Base-by-base conservation (phyloP, 768 basidiomycete genomes). In the Boletus speciosus region DNA sequence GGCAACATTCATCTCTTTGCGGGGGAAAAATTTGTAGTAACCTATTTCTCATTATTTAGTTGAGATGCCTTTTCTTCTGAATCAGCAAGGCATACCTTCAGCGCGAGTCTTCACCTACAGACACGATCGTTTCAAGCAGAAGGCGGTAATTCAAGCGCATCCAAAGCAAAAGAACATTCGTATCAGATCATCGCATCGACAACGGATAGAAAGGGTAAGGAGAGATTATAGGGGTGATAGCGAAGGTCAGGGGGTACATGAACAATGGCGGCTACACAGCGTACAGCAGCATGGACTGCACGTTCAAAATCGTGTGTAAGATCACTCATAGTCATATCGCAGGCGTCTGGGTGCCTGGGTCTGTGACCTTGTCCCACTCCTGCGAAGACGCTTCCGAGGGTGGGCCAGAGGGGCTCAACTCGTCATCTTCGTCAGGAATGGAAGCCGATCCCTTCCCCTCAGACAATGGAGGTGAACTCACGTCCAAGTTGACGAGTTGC, bases 331-430 rank as follows among this genome's bases (percentile, higher is more conserved):
- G 63, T 77, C 68, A 72, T 58, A 70, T 65, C 54, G 74, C 76
- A 59, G 80, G 77, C 47, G 78, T 76, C 58, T 78, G 78, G 52
- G 77, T 74, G 55, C 82, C 87, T 45, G 87, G 80, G 67, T 92
- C 88, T 61, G 90, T 89, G 75, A 93, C 72, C 61, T 79, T 86
- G 74, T 93, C 91, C 91, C 90, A 93, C 69, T 92, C 91, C 73
- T 90, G 89, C 47, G 91, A 93, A 39, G 91, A 90, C 32, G 89
- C 77, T 75, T 90, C 91, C 53, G 91, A 93, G 51, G 90, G 90
- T 50, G 88, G 86, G 40, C 86, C 83, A 49, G 77, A 78, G 54
- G 82, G 83, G 70, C 84, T 86, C 63, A 74, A 72, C 61, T 83
- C 83, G 52, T 64, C 68, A 55, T 73, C 81, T 55, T 83, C 82